Conservation (phyloP, 192 early-diverging fungal genomes). For the Geosiphon pyriformis region DNA sequence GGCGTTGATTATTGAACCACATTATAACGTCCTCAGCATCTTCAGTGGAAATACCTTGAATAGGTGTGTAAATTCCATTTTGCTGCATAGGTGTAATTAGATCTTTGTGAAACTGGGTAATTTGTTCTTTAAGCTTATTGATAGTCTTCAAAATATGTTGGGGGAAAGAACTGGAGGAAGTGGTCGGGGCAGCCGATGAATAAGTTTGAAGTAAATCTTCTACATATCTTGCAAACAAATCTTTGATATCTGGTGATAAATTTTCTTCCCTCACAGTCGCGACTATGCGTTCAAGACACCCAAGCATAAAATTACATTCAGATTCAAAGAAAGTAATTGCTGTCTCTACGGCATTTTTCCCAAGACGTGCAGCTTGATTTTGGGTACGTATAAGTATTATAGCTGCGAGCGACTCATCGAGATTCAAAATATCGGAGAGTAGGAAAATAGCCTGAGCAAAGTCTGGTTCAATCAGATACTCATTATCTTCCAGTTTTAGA, state of each 20-base stretch:
- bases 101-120: conserved; percentile 13
- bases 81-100: not conserved
- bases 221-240: conserved; percentile 39
- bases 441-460: conserved; percentile 60
- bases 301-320: conserved; percentile 58
- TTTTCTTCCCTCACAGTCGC: conserved; percentile 41
- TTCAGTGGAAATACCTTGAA: not conserved
- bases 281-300: conserved; percentile 50
- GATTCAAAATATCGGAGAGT: conserved; percentile 73
- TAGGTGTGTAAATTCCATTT: not conserved
- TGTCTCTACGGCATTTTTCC: conserved; percentile 55
- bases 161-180: conserved; percentile 41
- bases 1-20: conserved; percentile 35
- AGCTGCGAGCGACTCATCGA: conserved; percentile 74
- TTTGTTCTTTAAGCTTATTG: conserved; percentile 40
- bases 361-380: conserved; percentile 46
- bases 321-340: conserved; percentile 63
- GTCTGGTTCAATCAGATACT: conserved; percentile 10
- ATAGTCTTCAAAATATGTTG: conserved; percentile 48
- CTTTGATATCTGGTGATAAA: conserved; percentile 40
- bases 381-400: conserved; percentile 54
- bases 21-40: conserved; percentile 37
- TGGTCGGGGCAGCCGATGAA: conserved; percentile 8
- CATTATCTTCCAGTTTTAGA: not conserved
- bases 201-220: conserved; percentile 30